These are phyloP conservation scores for Penicillium sp. DNA, from an alignment of 2,329 filamentous ascomycete genomes.

Conservation along the genomic window DNA sequence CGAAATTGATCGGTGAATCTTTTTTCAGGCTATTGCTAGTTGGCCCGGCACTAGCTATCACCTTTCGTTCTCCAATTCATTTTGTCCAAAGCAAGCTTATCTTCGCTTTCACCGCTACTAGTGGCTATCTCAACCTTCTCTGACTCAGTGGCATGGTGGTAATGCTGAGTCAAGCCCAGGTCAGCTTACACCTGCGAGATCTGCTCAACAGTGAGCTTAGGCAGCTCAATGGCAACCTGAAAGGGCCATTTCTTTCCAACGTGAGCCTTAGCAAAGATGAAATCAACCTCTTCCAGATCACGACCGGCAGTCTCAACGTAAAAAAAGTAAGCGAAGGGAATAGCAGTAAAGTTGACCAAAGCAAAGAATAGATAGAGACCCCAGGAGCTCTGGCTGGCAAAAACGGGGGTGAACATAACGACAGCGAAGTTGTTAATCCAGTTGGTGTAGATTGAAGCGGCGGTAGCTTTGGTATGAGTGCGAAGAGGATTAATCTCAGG, in stretches of 20 bases:
- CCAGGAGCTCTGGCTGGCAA: not conserved
- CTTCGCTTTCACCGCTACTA: not conserved
- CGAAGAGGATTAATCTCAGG: conserved; percentile 4
- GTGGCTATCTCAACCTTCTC: conserved; percentile 2
- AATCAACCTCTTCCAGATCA: conserved; percentile 93
- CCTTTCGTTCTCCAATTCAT: no score
- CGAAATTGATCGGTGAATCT: no score
- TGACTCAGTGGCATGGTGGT: not conserved
- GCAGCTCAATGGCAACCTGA: conserved; percentile 93
- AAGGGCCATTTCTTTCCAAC: conserved; percentile 99
- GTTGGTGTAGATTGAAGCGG: conserved; percentile 1
- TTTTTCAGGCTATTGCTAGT: no score
- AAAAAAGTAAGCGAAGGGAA: conserved; percentile 86
- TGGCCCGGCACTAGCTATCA: no score
- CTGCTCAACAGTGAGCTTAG: conserved; percentile 90
- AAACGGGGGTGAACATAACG: conserved; percentile 3
- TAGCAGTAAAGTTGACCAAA: conserved; percentile 63
- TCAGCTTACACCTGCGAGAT: conserved; percentile 59
- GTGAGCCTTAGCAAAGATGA: conserved; percentile 91
- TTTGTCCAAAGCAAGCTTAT: not conserved
- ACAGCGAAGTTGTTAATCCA: conserved; percentile 5
- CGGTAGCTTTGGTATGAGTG: not conserved
- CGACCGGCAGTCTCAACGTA: conserved; percentile 82
- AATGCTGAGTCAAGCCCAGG: not conserved
- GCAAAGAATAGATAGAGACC: conserved; percentile 38